Conservation (phyloP, 2,329 filamentous ascomycete genomes). For the Rhinocladiella similis region DNA sequence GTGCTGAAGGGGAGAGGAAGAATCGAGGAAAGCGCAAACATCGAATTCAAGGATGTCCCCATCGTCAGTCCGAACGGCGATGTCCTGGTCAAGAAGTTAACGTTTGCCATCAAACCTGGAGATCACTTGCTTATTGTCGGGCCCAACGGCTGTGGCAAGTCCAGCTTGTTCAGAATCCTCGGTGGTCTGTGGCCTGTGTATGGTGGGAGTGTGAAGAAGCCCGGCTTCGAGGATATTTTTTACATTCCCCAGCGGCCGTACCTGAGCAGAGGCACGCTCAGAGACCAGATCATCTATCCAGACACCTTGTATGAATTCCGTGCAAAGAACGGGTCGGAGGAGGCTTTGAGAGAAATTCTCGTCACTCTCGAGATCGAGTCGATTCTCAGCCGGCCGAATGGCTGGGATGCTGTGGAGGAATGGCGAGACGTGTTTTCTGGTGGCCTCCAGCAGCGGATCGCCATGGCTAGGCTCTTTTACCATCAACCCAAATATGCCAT, state of each 20-base stretch:
- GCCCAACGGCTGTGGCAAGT: conserved; percentile 96
- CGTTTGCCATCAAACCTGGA: conserved; percentile 80
- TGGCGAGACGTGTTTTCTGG: conserved; percentile 94
- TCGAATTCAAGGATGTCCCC: conserved; percentile 84
- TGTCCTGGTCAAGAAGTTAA: conserved; percentile 80
- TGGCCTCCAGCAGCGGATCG: conserved; percentile 91
- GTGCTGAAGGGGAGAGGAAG: conserved; percentile 80
- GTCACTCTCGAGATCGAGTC: conserved; percentile 78
- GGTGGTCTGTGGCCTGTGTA: conserved; percentile 98
- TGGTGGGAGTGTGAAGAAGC: conserved; percentile 88
- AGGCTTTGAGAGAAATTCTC: conserved; percentile 75
- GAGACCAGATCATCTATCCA: conserved; percentile 96
- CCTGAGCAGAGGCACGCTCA: conserved; percentile 83
- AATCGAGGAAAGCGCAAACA: conserved; percentile 78
- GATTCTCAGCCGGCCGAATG: conserved; percentile 74
- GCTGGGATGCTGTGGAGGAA: conserved; percentile 92
- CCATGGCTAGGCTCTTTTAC: conserved; percentile 95
- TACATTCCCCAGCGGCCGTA: conserved; percentile 98
- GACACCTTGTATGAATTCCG: conserved; percentile 87
- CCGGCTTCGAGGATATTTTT: conserved; percentile 89
- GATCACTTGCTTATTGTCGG: conserved; percentile 94
- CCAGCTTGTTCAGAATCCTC: conserved; percentile 90
- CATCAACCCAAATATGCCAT: conserved; percentile 92
- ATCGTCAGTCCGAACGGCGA: conserved; percentile 98
- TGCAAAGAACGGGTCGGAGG: conserved; percentile 77